Base-by-base conservation (phyloP, 768 basidiomycete species). In the Boletus reticulatus region DNA sequence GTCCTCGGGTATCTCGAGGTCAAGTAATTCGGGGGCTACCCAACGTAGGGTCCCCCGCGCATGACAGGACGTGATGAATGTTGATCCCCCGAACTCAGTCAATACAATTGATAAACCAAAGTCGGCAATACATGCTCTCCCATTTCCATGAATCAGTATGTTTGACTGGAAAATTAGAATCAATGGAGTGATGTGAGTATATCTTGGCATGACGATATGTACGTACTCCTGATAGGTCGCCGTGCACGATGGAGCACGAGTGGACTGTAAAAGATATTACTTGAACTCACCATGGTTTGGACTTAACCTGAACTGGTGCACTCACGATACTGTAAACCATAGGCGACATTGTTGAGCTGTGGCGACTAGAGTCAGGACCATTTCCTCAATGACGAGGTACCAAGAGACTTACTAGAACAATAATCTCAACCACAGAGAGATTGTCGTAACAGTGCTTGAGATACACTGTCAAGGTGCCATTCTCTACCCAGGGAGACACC, bases 61-160 rank as follows among this genome's bases (percentile, higher is more conserved):
- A 12, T 36, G 47, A 17, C 67, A 38, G 7, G 62, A 64, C 13
- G 65, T 51, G 12, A 53, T 46, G 43, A 62, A 59, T 7, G 55
- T 54, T 14, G 41, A 38, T 9, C 46, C 52, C 6, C 24, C 42
- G 6, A 61, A 46, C n/a, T 54, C 56, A 3, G 42, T 46, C 24
- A 57, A 37, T 4, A 63, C 67, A 63, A 24, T 24, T 6, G 24
- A 24, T 24, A 24, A 6, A 24, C 24, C 24, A 24, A 24, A 24
- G 24, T 24, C 24, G 24, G 24, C 24, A 29, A 29, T 29, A 9
- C 29, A 29, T 9, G 29, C 29, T 29, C 29, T 29, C 4, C 70
- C 67, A 3, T 63, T 52, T 11, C 64, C 65, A 6, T 71, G 71
- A 16, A 79, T 69, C 14, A 80, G 72, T 19, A 80, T 71, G 53